A percentile compares a stretch with the other conserved stretches of the same genome.
Evolutionary conservation across 2,329 filamentous ascomycete species (phyloP).

Genomic region (Fusarium setosum): DNA sequence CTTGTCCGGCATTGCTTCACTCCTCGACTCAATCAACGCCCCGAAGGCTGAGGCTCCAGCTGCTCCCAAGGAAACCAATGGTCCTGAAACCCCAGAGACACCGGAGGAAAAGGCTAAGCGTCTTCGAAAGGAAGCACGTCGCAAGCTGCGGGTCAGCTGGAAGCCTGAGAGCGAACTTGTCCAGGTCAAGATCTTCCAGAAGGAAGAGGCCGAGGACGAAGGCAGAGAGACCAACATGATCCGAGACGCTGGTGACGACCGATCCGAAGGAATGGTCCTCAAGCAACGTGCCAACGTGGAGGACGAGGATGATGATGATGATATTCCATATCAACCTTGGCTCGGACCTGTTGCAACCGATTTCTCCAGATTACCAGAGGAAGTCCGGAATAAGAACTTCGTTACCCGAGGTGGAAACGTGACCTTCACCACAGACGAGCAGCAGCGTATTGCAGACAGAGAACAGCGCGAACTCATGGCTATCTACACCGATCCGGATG

Average conservation of each 20-base stretch:
- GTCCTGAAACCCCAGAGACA: conserved; percentile 69
- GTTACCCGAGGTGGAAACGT: conserved; percentile 65
- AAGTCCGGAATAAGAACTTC: conserved; percentile 60
- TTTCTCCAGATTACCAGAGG: conserved; percentile 59
- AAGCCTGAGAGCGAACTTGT: conserved; percentile 75
- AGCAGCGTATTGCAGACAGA: conserved; percentile 65
- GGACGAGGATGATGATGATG: conserved; percentile 69
- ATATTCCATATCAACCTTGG: conserved; percentile 65
- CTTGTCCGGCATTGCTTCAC: conserved; percentile 63
- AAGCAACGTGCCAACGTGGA: conserved; percentile 63
- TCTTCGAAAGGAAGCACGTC: conserved; percentile 77
- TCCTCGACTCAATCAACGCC: conserved; percentile 63
- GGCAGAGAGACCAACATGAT: conserved; percentile 76
- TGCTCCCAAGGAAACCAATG: conserved; percentile 63
- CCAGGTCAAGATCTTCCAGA: conserved; percentile 75
- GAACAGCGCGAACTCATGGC: conserved; percentile 71
- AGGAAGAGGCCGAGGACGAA: conserved; percentile 77
- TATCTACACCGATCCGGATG: conserved; percentile 64
- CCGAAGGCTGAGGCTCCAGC: conserved; percentile 54
- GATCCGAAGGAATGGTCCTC: conserved; percentile 77
- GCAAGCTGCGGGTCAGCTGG: conserved; percentile 77
- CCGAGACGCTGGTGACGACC: conserved; percentile 78
- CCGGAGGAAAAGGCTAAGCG: conserved; percentile 75
- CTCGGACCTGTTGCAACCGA: conserved; percentile 59
- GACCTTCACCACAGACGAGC: conserved; percentile 65